Evolutionary conservation across 345 rosid species (phyloP).

Genomic region (Eucalyptus grandis): DNA sequence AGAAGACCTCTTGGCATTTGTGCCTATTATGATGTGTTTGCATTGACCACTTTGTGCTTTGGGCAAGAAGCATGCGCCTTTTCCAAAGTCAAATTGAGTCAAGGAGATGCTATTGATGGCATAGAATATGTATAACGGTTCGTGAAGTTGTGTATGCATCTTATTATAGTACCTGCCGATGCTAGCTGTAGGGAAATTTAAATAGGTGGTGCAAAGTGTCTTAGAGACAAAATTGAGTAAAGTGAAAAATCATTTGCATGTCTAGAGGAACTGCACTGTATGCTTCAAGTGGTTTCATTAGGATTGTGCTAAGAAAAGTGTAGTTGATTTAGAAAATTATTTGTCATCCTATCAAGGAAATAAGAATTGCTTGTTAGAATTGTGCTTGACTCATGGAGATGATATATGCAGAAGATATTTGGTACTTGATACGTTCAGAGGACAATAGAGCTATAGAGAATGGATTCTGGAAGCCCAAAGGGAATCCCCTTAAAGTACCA

Average conservation of each 20-base stretch:
- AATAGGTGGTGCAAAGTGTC: background rate
- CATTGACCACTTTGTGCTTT: background rate
- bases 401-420: background rate
- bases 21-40: background rate
- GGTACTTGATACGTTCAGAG: background rate
- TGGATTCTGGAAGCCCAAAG: background rate
- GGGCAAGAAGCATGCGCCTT: background rate
- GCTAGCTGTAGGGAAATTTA: background rate
- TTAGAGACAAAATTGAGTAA: background rate
- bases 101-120: background rate
- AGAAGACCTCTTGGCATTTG: background rate
- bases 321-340: background rate
- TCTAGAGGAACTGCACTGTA: background rate
- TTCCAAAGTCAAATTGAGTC: background rate
- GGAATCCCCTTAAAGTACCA: background rate
- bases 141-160: background rate
- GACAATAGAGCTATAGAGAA: background rate
- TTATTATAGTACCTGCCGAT: background rate
- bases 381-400: background rate
- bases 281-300: background rate
- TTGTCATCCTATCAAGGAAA: background rate
- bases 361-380: background rate
- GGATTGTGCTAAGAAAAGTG: background rate
- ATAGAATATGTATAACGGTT: background rate
- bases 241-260: background rate